phyloP scores from a whole-genome alignment of 371 early-diverging fungal genomes.

The Mucor plumbeus region DNA sequence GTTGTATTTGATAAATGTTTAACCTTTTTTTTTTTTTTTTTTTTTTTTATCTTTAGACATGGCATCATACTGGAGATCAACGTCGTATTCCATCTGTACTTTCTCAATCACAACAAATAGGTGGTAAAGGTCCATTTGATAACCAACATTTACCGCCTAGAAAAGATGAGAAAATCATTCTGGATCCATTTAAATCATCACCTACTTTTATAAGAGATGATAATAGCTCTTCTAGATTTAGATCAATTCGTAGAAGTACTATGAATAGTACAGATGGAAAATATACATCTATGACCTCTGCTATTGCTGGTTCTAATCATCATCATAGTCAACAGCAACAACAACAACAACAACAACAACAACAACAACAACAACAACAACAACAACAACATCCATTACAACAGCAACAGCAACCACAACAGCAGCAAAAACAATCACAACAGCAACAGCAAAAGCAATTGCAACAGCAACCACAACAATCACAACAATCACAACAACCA shows the following conservation, averaged over 20 bases:
- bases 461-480: background rate
- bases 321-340: background rate
- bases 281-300: slow-evolving; percentile 23
- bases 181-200: slow-evolving; percentile 44
- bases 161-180: slow-evolving; percentile 38
- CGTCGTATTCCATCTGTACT: slow-evolving; percentile 40
- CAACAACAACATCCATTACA: too few relatives aligned
- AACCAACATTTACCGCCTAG: slow-evolving; percentile 22
- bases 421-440: slow-evolving; percentile 6
- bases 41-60: slow-evolving; percentile 33
- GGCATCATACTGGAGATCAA: slow-evolving; percentile 46
- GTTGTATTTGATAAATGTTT: background rate
- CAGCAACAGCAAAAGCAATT: background rate
- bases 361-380: too few relatives aligned
- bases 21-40: background rate
- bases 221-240: slow-evolving; percentile 21
- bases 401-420: background rate
- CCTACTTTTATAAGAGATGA: slow-evolving; percentile 35
- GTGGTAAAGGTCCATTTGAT: slow-evolving; percentile 44
- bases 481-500: background rate
- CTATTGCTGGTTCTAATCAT: background rate
- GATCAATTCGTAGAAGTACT: slow-evolving; percentile 39
- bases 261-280: slow-evolving; percentile 42
- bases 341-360: slow-evolving; percentile 14
- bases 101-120: slow-evolving; percentile 48